Evolutionary conservation across 768 basidiomycete genomes (phyloP), one percentile per base, ranked within the genome.

Genomic region (Floccularia luteovirens): DNA sequence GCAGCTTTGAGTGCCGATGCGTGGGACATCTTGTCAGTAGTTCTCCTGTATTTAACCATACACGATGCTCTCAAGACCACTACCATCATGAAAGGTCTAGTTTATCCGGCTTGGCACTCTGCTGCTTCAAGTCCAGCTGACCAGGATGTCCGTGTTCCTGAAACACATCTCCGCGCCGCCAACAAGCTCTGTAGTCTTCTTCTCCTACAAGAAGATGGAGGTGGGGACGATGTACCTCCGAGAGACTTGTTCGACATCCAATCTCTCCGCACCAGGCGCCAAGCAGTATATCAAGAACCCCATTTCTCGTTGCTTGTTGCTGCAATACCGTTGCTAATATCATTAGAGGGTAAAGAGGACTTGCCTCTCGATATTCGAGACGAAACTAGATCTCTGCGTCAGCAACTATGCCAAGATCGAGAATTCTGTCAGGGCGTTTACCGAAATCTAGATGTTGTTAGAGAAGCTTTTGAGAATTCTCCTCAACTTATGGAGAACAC

Each of bases 341-440:
- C 75, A 30, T 58, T 90, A 35, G 88, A 90, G 58, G 71, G 76
- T 37, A 83, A 81, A 45, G 41, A 52, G 5, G 54, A 67, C 37
- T 54, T 89, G 24, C 63, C 75, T 0, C 64, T 67, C 36, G 59
- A 67, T 10, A 60, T 83, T 4, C 70, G 79, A 13, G 49, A 52
- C 3, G 67, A 72, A 19, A 69, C 72, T 6, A 65, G 62, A 31
- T 59, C 61, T 13, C 67, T 90, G 36, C 75, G 85, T 6, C 61
- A 67, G 39, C 60, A 62, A 3, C 65, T 87, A 5, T 88, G 82
- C 50, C 69, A 75, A 43, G 70, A 74, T 36, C 62, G 66, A 19
- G 74, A 76, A n/a, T 89, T 90, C 57, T 76, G 84, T 4, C 77
- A 79, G 50, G 85, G 79, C 1, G 80, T 82, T 23, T 86, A 84